phyloP scores from a whole-genome alignment of 1,284 basidiomycete genomes.

The Polyporus tsugae region DNA sequence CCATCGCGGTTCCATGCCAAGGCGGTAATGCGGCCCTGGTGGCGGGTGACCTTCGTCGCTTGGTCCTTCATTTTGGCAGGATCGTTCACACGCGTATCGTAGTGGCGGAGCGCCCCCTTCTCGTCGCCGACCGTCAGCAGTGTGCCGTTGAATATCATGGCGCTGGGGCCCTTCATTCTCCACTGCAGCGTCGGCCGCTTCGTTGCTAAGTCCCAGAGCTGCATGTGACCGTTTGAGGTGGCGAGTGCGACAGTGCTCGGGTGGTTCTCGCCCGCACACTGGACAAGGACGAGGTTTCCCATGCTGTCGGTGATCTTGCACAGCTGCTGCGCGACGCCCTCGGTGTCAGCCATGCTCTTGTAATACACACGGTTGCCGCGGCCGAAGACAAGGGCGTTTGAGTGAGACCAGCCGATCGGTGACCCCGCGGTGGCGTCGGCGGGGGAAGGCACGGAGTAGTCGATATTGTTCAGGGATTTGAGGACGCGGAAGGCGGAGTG shows the following conservation, averaged over 20 bases:
- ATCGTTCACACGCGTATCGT: conserved; percentile 55
- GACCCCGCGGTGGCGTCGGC: conserved; percentile 27
- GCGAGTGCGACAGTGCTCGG: conserved; percentile 54
- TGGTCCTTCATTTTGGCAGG: conserved; percentile 61
- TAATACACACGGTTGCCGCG: conserved; percentile 60
- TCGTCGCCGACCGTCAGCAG: conserved; percentile 56
- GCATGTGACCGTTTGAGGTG: conserved; percentile 56
- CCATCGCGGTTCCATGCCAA: conserved; percentile 60
- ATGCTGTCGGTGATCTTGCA: conserved; percentile 55
- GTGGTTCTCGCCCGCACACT: conserved; percentile 49
- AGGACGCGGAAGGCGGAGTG: conserved; percentile 31
- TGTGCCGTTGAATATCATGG: conserved; percentile 57
- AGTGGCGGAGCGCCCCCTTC: conserved; percentile 60
- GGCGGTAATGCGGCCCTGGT: conserved; percentile 56
- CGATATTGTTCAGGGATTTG: conserved; percentile 30
- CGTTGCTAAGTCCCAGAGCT: conserved; percentile 59
- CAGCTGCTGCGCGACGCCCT: conserved; percentile 60
- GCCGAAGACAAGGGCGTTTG: conserved; percentile 56
- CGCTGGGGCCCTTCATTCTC: conserved; percentile 53
- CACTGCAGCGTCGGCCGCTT: conserved; percentile 55
- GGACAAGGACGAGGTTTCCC: conserved; percentile 54
- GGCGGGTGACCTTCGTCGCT: conserved; percentile 56
- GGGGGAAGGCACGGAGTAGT: conserved; percentile 27
- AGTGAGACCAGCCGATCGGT: conserved; percentile 52
- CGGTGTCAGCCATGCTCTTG: conserved; percentile 53